Percentiles rank a stretch among this genome's conserved stretches.
Conservation (phyloP, 164 flowering plant genomes). For the Amborella trichopoda region DNA sequence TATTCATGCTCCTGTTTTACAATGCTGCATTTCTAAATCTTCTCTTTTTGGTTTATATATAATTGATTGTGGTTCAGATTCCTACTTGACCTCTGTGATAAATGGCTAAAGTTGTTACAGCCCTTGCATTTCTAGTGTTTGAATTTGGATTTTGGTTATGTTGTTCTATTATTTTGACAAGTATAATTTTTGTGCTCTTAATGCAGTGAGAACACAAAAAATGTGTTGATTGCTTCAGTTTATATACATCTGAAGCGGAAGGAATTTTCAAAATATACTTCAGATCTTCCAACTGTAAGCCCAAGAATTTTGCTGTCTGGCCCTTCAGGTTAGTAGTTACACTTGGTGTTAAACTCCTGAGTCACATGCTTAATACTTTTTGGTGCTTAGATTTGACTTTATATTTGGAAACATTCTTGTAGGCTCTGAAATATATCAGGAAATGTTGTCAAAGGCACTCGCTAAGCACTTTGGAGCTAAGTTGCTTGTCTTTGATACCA, state of each 20-base stretch:
- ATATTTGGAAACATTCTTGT: slow-evolving; percentile 8
- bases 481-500: slow-evolving; percentile 78
- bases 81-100: no score
- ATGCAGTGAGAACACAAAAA: slow-evolving; percentile 77
- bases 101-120: no score
- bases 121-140: no score
- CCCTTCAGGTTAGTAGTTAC: slow-evolving; percentile 44
- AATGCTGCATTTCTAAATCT: no score
- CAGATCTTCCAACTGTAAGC: slow-evolving; percentile 67
- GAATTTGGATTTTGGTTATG: no score
- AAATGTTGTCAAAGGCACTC: slow-evolving; percentile 81
- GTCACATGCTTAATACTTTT: neutral
- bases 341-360: neutral
- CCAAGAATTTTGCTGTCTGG: slow-evolving; percentile 85
- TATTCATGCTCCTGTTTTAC: no score
- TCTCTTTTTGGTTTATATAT: no score
- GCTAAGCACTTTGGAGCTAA: slow-evolving; percentile 76
- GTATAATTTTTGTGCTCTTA: no score
- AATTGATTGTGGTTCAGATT: no score
- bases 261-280: slow-evolving; percentile 57
- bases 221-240: slow-evolving; percentile 61
- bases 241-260: slow-evolving; percentile 67
- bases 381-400: neutral
- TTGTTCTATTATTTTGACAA: no score
- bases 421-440: slow-evolving; percentile 95